Evolutionary conservation across 768 basidiomycete species (phyloP).

Genomic region (Hericium rajendrae): DNA sequence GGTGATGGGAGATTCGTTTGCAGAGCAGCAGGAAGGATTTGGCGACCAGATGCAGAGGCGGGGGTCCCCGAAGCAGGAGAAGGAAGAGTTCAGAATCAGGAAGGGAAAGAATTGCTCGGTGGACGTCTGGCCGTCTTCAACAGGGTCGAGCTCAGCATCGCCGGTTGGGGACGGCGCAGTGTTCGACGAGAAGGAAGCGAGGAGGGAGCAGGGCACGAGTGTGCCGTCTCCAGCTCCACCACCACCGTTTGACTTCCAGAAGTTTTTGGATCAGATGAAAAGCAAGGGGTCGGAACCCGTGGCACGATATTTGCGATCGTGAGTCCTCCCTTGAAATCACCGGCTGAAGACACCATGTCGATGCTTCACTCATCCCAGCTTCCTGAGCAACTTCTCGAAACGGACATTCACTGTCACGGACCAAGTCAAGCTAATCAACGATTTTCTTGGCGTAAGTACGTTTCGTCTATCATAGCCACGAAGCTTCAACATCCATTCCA

Average conservation of each 20-base stretch:
- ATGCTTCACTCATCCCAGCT: conserved; percentile 38
- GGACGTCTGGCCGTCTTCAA: background rate
- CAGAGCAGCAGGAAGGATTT: conserved; percentile 1
- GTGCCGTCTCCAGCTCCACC: conserved; percentile 14
- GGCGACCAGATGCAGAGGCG: background rate
- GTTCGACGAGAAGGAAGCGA: conserved; percentile 25
- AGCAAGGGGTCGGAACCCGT: conserved; percentile 80
- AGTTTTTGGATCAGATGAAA: conserved; percentile 93
- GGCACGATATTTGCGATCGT: conserved; percentile 93
- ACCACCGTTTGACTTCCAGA: conserved; percentile 79
- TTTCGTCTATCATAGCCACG: background rate
- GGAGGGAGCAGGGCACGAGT: conserved; percentile 15
- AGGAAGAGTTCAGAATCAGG: background rate
- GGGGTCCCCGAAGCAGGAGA: background rate
- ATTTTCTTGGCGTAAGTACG: conserved; percentile 71
- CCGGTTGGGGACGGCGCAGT: background rate
- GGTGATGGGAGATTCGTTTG: conserved; percentile 3
- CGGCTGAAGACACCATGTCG: background rate
- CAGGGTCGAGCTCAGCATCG: background rate
- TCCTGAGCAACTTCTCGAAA: conserved; percentile 88
- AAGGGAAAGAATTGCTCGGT: conserved; percentile 7
- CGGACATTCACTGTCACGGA: conserved; percentile 86
- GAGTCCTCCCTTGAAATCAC: conserved; percentile 25
- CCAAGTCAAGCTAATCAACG: conserved; percentile 91
- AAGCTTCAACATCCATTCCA: conserved; percentile 22